These are phyloP conservation scores for Pseudocercospora macadamiae DNA, from an alignment of 2,329 filamentous ascomycete genomes.

Conservation along the genomic window DNA sequence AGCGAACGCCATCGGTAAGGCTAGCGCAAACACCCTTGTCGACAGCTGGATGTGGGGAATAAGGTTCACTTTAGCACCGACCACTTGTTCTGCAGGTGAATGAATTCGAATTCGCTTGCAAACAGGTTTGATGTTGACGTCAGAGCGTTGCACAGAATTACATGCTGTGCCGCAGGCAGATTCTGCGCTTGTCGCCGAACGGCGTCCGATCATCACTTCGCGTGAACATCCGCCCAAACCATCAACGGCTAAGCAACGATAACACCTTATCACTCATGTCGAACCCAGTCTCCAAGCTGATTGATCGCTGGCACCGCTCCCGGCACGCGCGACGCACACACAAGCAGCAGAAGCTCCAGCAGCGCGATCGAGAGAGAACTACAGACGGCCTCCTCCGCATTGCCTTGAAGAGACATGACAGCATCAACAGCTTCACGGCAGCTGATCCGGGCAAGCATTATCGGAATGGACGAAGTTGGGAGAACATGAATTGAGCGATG, in stretches of 20 bases:
- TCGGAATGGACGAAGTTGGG: slow-evolving; percentile 13
- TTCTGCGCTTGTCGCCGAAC: background rate
- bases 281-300: slow-evolving; percentile 7
- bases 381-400: slow-evolving; percentile 19
- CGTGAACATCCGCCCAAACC: no score
- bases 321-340: slow-evolving; percentile 2
- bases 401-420: slow-evolving; percentile 11
- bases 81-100: background rate
- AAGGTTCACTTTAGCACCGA: slow-evolving; percentile 5
- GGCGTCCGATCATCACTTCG: background rate
- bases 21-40: background rate
- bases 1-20: background rate
- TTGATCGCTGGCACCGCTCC: slow-evolving; percentile 8
- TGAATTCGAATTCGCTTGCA: background rate
- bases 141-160: slow-evolving; percentile 3
- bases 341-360: slow-evolving; percentile 8
- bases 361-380: slow-evolving; percentile 12
- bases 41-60: slow-evolving; percentile 5
- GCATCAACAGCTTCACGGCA: slow-evolving; percentile 17
- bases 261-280: no score
- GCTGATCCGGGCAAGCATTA: slow-evolving; percentile 12
- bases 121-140: background rate
- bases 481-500: slow-evolving; percentile 8
- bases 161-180: background rate
- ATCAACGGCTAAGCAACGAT: no score